Base-by-base conservation (phyloP, 768 basidiomycete species). In the Termitomyces sp. region DNA sequence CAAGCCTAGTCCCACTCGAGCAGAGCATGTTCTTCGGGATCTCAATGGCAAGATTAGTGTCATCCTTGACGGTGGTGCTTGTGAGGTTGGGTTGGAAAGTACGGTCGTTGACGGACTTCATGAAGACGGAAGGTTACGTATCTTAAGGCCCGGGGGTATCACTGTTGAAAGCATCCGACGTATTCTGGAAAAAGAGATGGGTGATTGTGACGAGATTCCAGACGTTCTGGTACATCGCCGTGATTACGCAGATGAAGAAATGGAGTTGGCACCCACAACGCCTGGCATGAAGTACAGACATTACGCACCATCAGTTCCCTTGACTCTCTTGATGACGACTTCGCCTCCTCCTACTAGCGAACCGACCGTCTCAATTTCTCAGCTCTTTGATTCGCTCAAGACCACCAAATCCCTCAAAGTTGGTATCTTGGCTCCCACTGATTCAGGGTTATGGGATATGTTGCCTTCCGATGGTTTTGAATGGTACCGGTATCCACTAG, bases 281-380 rank as follows among this genome's bases (percentile, higher is more conserved):
- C 97, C 97, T 2, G 97, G 97, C 32, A 97, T 98, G 95, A 99
- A 99, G 73, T 99, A 99, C 70, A 84, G 88, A 51, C 97, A 99
- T 73, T 99, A 99, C 69, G 90, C 95, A 24, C 97, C 97, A 2
- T 76, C 87, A 1, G 86, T 94, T 4, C 93, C 94, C 2, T 91
- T 98, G 31, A 83, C 82, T 22, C 80, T 98, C 6, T 74, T 94
- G 39, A 78, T 81, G 60, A 83, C 84, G 3, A 63, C 72, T 5
- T 72, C 79, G n/a, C 59, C 65, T 43, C 77, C 79, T 26, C 78
- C 82, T 7, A 22, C 53, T 6, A 73, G 71, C 22, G 59, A 62
- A n/a, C 50, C 68, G 7, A 54, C 74, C 3, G 64, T 70, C 13
- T 64, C 73, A 1, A 59, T 73, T 14, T 64, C 65, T 4, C 55